Evolutionary conservation across 1,284 basidiomycete species (phyloP), one percentile per base, ranked within the genome.

Genomic region (Prillingera fragicola): DNA sequence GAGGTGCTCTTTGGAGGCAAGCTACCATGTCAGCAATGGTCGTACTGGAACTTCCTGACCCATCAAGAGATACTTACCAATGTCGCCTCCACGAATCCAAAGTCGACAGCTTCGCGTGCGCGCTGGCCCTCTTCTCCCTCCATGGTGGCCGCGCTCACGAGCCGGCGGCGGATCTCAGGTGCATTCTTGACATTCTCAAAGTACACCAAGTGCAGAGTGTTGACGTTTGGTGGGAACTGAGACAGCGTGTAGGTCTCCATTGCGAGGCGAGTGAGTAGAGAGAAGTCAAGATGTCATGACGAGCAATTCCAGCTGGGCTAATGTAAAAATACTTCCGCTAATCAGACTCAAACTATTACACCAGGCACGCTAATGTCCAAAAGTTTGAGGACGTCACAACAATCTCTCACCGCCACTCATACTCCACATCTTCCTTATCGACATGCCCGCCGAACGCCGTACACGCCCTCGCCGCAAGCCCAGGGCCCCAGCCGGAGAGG

Each of bases 51-150:
- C 10, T 9, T 10, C 6, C 14, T 14, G n/a, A 34, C 14, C 33
- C 4, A 14, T 12, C 5, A 12, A 8, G 14, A 37, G 38, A 18
- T 23, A 61, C 79, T 67, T 41, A 78, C 78, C 55, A 77, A 60
- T 5, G 55, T 69, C 18, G 85, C 86, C 64, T 94, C 85, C 56
- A 96, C 74, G 69, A 94, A 95, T 0, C 85, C 85, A 71, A 86
- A 94, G 63, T 91, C 87, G 52, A 94, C 76, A 13, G 78, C 77
- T 19, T 80, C 79, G 37, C 86, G 77, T 55, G 86, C 82, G 3
- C 56, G 56, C n/a, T 85, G 79, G 14, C 86, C 87, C 22, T 78
- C 77, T 1, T 67, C 63, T 0, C 83, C 82, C 10, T 74, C 62
- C 40, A 78, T 69, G 3, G 75, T 77, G 4, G 84, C 76, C 0